Percentiles rank a stretch among this genome's conserved stretches.
These are phyloP conservation scores for Vigna trinervia DNA, from an alignment of 306 rosid species.

Conservation along the genomic window DNA sequence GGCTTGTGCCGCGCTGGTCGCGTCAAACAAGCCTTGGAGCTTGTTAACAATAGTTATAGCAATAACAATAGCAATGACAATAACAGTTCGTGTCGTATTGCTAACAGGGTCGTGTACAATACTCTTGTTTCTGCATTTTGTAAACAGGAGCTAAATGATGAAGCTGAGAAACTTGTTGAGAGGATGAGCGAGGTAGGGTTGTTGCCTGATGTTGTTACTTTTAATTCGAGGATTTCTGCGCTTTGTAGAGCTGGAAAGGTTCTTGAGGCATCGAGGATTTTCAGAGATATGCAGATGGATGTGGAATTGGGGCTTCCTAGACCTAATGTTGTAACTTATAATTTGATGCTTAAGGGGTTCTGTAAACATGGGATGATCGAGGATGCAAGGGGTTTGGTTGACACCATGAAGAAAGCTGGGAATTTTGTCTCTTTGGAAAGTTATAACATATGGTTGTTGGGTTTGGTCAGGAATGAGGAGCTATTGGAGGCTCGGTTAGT, in stretches of 20 bases:
- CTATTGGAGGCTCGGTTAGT: constrained; percentile 68
- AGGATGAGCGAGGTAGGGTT: constrained; percentile 72
- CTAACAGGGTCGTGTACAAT: constrained; percentile 71
- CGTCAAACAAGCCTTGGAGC: constrained; percentile 51
- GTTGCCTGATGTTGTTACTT: constrained; percentile 79
- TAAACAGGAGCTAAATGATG: constrained; percentile 61
- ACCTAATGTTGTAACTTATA: constrained; percentile 74
- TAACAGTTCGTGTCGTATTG: neutral
- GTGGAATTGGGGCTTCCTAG: constrained; percentile 77
- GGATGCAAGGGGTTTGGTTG: constrained; percentile 75
- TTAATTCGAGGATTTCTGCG: constrained; percentile 88
- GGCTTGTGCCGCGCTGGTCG: constrained; percentile 78
- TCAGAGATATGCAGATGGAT: constrained; percentile 87
- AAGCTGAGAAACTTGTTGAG: constrained; percentile 84
- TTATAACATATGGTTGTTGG: constrained; percentile 81
- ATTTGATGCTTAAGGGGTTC: constrained; percentile 83
- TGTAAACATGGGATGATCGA: constrained; percentile 77
- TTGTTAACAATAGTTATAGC: constrained; percentile 25
- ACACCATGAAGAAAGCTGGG: constrained; percentile 60
- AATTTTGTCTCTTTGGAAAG: constrained; percentile 58
- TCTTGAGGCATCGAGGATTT: constrained; percentile 87
- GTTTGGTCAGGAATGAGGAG: constrained; percentile 67
- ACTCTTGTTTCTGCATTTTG: constrained; percentile 85
- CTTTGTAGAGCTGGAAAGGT: constrained; percentile 77
- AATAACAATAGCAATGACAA: neutral